These are phyloP conservation scores for Boletus coccyginus DNA, from an alignment of 768 basidiomycete species.

Conservation along the genomic window DNA sequence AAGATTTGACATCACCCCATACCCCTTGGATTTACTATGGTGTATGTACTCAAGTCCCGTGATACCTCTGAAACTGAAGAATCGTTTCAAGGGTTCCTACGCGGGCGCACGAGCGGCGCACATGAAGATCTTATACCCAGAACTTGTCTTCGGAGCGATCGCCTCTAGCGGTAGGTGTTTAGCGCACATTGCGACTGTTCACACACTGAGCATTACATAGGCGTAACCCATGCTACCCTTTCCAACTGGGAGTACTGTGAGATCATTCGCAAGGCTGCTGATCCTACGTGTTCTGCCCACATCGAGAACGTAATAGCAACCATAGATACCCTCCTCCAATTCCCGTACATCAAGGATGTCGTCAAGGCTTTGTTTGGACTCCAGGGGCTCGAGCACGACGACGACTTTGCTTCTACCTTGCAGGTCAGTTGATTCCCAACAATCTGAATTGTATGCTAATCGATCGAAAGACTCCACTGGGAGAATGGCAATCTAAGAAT, in stretches of 20 bases:
- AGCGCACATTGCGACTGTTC: neutral
- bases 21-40: slow-evolving; percentile 95
- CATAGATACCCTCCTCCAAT: slow-evolving; percentile 60
- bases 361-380: slow-evolving; percentile 82
- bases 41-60: slow-evolving; percentile 40
- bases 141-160: slow-evolving; percentile 86
- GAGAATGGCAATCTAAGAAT: slow-evolving; percentile 77
- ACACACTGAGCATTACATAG: slow-evolving; percentile 34
- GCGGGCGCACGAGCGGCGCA: slow-evolving; percentile 93
- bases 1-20: slow-evolving; percentile 66
- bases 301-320: slow-evolving; percentile 54
- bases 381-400: slow-evolving; percentile 60
- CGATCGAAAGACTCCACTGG: slow-evolving; percentile 51
- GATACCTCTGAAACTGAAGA: neutral
- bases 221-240: slow-evolving; percentile 80
- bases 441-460: slow-evolving; percentile 17
- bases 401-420: slow-evolving; percentile 74
- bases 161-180: slow-evolving; percentile 69
- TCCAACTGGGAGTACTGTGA: slow-evolving; percentile 89
- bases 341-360: slow-evolving; percentile 42
- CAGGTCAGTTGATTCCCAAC: slow-evolving; percentile 39
- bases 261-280: slow-evolving; percentile 67
- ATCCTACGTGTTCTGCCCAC: slow-evolving; percentile 57
- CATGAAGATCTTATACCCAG: slow-evolving; percentile 83
- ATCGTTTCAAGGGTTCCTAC: slow-evolving; percentile 65